A percentile compares a stretch with the other conserved stretches of the same genome.
These are phyloP conservation scores for Fusarium avenaceum DNA, from an alignment of 2,329 filamentous ascomycete genomes.

Conservation along the genomic window DNA sequence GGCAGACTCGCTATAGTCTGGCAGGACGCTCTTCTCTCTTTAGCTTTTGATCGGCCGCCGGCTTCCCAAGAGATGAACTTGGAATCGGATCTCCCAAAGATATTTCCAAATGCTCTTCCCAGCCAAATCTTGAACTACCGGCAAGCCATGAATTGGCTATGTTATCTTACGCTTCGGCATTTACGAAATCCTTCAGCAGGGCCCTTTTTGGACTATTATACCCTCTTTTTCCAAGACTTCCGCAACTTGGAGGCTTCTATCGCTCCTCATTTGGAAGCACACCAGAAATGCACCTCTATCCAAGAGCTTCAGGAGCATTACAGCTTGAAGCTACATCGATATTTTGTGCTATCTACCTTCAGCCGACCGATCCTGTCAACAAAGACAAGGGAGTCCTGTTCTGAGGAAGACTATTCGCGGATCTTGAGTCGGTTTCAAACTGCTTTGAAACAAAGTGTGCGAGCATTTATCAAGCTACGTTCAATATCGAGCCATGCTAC, in stretches of 20 bases:
- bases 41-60: constrained; percentile 36
- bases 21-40: constrained; percentile 39
- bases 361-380: constrained; percentile 30
- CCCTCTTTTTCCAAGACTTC: too few relatives aligned
- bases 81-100: constrained; percentile 15
- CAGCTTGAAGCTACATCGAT: constrained; percentile 23
- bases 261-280: too few relatives aligned
- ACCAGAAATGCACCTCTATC: constrained; percentile 18
- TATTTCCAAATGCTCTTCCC: neutral
- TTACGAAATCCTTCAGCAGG: too few relatives aligned
- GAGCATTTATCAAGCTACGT: constrained; percentile 32
- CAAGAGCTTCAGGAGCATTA: constrained; percentile 32
- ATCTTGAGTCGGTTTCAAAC: constrained; percentile 14
- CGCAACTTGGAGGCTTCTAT: too few relatives aligned
- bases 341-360: constrained; percentile 31
- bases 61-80: constrained; percentile 33
- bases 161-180: constrained; percentile 14
- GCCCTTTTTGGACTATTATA: too few relatives aligned
- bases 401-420: neutral
- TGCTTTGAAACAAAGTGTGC: constrained; percentile 19
- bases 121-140: constrained; percentile 14
- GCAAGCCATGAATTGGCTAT: constrained; percentile 41
- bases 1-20: constrained; percentile 35
- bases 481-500: constrained; percentile 29
- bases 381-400: neutral